Base-by-base conservation (phyloP, 768 basidiomycete genomes). In the Rhizopogon rudus region DNA sequence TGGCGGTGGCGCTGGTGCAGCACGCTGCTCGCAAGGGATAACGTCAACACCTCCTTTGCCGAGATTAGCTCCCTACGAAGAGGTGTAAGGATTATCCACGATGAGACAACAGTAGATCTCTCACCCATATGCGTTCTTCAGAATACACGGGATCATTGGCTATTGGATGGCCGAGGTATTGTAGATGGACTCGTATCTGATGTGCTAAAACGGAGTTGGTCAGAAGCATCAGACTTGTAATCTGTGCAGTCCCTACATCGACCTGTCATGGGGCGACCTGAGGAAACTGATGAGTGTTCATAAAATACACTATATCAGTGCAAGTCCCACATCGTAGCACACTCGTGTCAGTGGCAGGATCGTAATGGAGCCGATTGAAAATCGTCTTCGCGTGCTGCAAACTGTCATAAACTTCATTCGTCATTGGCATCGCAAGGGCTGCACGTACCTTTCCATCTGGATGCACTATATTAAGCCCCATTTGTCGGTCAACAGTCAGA, bases 71-170 rank as follows among this genome's bases (percentile, higher is more conserved):
- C 93, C 93, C 92, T 90, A 53, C 1, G 25, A 20, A 43, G 22
- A 28, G 9, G 35, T 16, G n/a, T 31, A 9, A 28, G 8, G 2
- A 6, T 40, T 29, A 54, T 50, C 22, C 39, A 37, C 2, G 14
- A 9, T 37, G n/a, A 54, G 46, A 33, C 20, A 6, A 17, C 43
- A 49, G 35, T 17, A 28, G 28, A n/a, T 39, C 22, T 66, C 73
- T 35, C 61, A 84, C 90, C 90, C 90, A 92, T 51, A 91, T 90
- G 40, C 78, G 80, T 35, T 76, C 74, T 56, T 89, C 88, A 16
- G 88, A 87, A 70, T 99, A 99, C 3, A 98, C 80, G 2, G 94
- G 91, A 61, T 98, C 97, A 66, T 99, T 98, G 10, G 92, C 91
- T 59, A 99, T 93, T 0, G 97, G 88, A 65, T 91, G 76, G 1